These are phyloP conservation scores for Aspergillaceae sp. DNA, from an alignment of 2,329 filamentous ascomycete genomes.

Conservation along the genomic window DNA sequence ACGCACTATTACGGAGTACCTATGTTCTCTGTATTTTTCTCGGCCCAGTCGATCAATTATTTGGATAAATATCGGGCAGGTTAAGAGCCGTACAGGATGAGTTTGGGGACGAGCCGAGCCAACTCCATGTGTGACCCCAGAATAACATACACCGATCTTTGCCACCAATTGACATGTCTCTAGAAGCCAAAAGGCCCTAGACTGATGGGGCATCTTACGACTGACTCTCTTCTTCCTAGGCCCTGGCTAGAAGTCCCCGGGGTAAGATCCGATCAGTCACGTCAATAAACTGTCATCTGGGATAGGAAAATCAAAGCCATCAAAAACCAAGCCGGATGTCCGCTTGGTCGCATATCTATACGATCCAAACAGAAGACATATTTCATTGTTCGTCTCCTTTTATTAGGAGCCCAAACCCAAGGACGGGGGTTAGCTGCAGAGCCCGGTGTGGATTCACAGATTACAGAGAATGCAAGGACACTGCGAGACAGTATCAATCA, in stretches of 20 bases:
- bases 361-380: not conserved
- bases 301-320: not conserved
- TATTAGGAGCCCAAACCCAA: too few species aligned
- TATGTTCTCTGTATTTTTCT: not conserved
- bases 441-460: not conserved
- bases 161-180: not conserved
- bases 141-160: conserved; percentile 1
- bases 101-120: not conserved
- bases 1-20: not conserved
- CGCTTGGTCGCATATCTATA: not conserved
- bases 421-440: not conserved
- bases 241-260: not conserved
- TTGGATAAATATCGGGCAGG: not conserved
- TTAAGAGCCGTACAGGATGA: not conserved
- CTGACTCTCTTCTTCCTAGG: not conserved
- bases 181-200: not conserved
- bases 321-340: too few species aligned
- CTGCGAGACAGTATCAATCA: conserved; percentile 14
- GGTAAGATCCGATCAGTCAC: not conserved
- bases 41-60: not conserved
- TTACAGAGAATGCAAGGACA: conserved; percentile 11
- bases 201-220: not conserved
- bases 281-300: not conserved
- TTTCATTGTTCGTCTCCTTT: not conserved
- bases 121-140: not conserved